A percentile compares a stretch with the other conserved stretches of the same genome.
Evolutionary conservation across 495 filamentous ascomycete genomes (phyloP).

Genomic region (Daldinia bambusicola): DNA sequence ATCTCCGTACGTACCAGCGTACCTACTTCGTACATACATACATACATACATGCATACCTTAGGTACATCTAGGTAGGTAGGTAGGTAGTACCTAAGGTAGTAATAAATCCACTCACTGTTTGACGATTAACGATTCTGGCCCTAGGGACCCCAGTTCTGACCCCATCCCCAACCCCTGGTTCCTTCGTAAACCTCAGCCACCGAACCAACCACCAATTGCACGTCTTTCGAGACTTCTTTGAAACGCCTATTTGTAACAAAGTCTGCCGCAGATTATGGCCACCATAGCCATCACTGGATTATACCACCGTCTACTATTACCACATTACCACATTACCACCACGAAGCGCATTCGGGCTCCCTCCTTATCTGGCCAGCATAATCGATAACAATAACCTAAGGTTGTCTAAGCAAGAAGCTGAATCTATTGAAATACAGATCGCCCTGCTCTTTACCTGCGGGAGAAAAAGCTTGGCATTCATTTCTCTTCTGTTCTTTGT

Average conservation of each 20-base stretch:
- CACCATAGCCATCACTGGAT: background rate
- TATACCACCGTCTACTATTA: no score
- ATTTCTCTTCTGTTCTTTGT: conserved; percentile 23
- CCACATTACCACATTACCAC: no score
- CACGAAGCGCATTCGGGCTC: conserved; percentile 15
- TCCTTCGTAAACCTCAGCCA: conserved; percentile 2
- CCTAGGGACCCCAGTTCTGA: no score
- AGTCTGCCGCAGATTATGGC: conserved; percentile 40
- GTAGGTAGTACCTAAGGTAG: background rate
- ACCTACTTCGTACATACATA: no score
- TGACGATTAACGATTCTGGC: background rate
- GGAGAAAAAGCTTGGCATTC: conserved; percentile 40
- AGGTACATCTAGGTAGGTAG: no score
- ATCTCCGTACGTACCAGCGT: background rate
- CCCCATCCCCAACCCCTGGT: conserved; percentile 22
- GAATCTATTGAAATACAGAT: conserved; percentile 35
- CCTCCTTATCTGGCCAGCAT: conserved; percentile 14
- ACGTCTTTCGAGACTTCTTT: conserved; percentile 32
- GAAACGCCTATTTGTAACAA: conserved; percentile 41
- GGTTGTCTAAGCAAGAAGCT: conserved; percentile 4
- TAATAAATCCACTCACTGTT: no score
- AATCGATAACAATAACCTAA: conserved; percentile 15
- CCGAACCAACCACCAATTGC: conserved; percentile 18
- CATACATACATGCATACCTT: no score
- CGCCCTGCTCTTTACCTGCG: conserved; percentile 18